Evolutionary conservation across 73 alveolate species (phyloP).

Genomic region (Urostyla sp.): DNA sequence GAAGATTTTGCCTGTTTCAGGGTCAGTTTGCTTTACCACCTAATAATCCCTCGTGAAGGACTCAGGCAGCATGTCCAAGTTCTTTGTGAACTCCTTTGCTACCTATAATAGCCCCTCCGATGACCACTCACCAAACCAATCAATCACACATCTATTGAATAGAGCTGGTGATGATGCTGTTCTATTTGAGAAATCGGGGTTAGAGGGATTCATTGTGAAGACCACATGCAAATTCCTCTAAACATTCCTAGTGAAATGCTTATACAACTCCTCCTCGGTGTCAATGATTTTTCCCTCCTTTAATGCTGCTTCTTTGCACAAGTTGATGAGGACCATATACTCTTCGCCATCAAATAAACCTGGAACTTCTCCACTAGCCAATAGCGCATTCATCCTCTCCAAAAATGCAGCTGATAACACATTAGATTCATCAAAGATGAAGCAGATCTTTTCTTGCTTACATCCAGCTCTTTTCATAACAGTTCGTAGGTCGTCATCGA

Average conservation of each 20-base stretch:
- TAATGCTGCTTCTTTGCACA: constrained; percentile 86
- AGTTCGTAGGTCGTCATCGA: constrained; percentile 98
- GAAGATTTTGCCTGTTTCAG: constrained; percentile 12
- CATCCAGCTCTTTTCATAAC: constrained; percentile 99
- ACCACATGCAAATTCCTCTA: constrained; percentile 98
- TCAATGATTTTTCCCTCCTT: constrained; percentile 91
- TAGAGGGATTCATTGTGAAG: constrained; percentile 99
- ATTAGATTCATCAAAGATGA: constrained; percentile 98
- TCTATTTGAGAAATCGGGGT: constrained; percentile 98
- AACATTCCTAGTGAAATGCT: constrained; percentile 94
- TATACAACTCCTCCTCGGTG: constrained; percentile 97
- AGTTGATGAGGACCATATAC: constrained; percentile 94
- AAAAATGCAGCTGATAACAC: constrained; percentile 99
- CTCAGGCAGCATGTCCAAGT: constrained; percentile 83
- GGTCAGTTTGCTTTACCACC: constrained; percentile 28
- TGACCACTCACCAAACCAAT: constrained; percentile 99
- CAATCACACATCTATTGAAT: constrained; percentile 98
- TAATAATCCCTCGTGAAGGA: constrained; percentile 78
- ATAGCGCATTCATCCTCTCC: constrained; percentile 99
- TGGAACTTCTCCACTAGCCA: constrained; percentile 99
- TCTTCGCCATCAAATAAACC: constrained; percentile 99
- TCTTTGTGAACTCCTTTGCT: constrained; percentile 94
- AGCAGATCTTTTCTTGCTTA: constrained; percentile 98
- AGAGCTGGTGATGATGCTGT: constrained; percentile 99
- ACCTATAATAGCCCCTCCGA: constrained; percentile 94